A percentile compares a stretch with the other conserved stretches of the same genome.
phyloP scores from a whole-genome alignment of 768 basidiomycete genomes.

The Suillus variegatus region DNA sequence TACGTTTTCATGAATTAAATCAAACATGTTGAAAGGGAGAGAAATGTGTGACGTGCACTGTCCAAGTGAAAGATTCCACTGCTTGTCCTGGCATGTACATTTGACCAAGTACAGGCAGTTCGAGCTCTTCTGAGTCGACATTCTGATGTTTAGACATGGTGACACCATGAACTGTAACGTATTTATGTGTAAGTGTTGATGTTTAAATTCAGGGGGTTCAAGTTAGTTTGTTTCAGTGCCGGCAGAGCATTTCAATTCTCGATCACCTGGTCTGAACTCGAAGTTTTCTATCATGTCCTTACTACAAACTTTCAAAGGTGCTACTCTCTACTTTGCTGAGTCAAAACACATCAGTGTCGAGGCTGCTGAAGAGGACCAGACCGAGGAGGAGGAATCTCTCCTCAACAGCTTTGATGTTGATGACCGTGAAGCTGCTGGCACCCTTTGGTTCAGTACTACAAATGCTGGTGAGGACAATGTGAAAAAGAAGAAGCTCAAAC shows the following conservation, averaged over 20 bases:
- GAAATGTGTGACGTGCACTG: background rate
- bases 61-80: background rate
- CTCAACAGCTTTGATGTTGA: conserved; percentile 11
- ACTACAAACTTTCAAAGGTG: background rate
- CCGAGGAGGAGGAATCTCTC: conserved; percentile 6
- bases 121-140: background rate
- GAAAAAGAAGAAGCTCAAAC: background rate
- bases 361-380: conserved; percentile 6
- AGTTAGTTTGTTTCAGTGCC: background rate
- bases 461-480: background rate
- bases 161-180: background rate
- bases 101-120: conserved; percentile 4
- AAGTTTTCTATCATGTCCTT: background rate
- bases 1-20: background rate
- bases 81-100: background rate
- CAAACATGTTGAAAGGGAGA: background rate
- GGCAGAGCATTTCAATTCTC: background rate
- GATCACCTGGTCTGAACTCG: background rate
- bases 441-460: background rate
- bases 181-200: background rate
- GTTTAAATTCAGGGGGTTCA: conserved; percentile 1
- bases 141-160: background rate
- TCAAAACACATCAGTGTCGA: conserved; percentile 2
- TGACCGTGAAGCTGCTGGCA: background rate
- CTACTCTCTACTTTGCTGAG: background rate